Conservation (phyloP, 371 early-diverging fungal species). For the Lichtheimia hyalospora region DNA sequence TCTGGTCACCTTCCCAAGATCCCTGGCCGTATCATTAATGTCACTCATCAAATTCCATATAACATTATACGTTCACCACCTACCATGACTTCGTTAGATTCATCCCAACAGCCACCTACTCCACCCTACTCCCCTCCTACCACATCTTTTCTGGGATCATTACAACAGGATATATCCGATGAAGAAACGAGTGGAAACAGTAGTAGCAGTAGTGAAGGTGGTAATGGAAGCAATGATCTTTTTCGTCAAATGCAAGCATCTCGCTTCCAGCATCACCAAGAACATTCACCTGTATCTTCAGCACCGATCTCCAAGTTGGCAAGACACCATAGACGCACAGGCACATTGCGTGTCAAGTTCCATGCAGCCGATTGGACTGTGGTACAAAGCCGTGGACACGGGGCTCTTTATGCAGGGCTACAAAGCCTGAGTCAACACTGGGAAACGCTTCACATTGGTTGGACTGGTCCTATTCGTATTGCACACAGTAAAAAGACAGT, state of each 20-base stretch:
- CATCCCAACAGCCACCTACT: slow-evolving; percentile 8
- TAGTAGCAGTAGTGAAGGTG: neutral
- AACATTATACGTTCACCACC: slow-evolving; percentile 36
- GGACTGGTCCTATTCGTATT: slow-evolving; percentile 49
- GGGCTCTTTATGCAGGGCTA: slow-evolving; percentile 71
- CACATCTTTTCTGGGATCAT: neutral
- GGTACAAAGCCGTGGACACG: slow-evolving; percentile 58
- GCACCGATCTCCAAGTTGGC: slow-evolving; percentile 39
- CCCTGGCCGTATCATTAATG: slow-evolving; percentile 57
- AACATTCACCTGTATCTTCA: slow-evolving; percentile 4
- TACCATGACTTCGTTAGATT: slow-evolving; percentile 1
- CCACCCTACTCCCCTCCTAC: slow-evolving; percentile 14
- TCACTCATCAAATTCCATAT: slow-evolving; percentile 66
- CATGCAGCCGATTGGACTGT: slow-evolving; percentile 33
- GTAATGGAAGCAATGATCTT: slow-evolving; percentile 6
- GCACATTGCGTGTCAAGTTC: slow-evolving; percentile 39
- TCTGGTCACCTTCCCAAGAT: slow-evolving; percentile 36
- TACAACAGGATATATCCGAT: neutral
- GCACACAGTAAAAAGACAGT: slow-evolving; percentile 14
- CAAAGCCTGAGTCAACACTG: slow-evolving; percentile 42
- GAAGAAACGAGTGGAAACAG: too few relatives aligned
- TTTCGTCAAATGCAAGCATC: slow-evolving; percentile 5
- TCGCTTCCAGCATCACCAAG: neutral
- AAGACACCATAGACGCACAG: slow-evolving; percentile 35
- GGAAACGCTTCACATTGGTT: slow-evolving; percentile 65